These are phyloP conservation scores for Mercurialis annua DNA, from an alignment of 345 rosid species.

Conservation along the genomic window DNA sequence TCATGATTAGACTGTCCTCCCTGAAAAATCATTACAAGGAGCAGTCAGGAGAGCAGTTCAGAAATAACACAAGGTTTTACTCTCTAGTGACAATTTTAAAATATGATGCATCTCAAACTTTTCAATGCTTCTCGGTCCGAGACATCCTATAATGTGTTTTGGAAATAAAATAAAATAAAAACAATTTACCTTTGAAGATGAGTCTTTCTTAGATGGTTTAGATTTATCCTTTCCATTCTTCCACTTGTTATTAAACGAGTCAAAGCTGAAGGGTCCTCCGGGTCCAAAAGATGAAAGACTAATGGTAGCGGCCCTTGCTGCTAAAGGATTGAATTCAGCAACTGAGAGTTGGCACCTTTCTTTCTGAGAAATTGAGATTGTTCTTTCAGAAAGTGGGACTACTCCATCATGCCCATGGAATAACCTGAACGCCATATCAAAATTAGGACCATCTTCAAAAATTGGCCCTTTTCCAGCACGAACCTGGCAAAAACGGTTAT, in stretches of 20 bases:
- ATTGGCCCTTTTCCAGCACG: slow-evolving; percentile 79
- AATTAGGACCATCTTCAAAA: slow-evolving; percentile 97
- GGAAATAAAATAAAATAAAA: too few relatives aligned
- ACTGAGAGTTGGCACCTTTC: slow-evolving; percentile 30
- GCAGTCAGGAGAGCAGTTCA: slow-evolving; percentile 3
- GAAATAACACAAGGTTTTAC: background rate
- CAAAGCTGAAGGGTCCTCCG: slow-evolving; percentile 84
- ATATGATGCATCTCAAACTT: background rate
- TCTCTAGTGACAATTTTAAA: background rate
- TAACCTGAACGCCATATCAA: slow-evolving; percentile 84
- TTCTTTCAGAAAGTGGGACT: slow-evolving; percentile 74
- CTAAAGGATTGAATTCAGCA: slow-evolving; percentile 78
- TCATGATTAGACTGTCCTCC: slow-evolving; percentile 60
- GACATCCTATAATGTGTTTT: too few relatives aligned
- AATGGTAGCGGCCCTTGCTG: slow-evolving; percentile 92
- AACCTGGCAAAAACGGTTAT: slow-evolving; percentile 30
- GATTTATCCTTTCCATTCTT: slow-evolving; percentile 53
- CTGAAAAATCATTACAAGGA: slow-evolving; percentile 40
- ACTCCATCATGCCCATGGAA: slow-evolving; percentile 96
- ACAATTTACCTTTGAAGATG: slow-evolving; percentile 64
- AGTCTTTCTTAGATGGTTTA: slow-evolving; percentile 56
- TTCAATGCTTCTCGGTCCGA: too few relatives aligned
- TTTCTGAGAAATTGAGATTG: slow-evolving; percentile 33
- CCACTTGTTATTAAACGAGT: slow-evolving; percentile 63
- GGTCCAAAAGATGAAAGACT: slow-evolving; percentile 90